These are phyloP conservation scores for Fomes fomentarius DNA, from an alignment of 1,284 basidiomycete genomes.

Conservation along the genomic window DNA sequence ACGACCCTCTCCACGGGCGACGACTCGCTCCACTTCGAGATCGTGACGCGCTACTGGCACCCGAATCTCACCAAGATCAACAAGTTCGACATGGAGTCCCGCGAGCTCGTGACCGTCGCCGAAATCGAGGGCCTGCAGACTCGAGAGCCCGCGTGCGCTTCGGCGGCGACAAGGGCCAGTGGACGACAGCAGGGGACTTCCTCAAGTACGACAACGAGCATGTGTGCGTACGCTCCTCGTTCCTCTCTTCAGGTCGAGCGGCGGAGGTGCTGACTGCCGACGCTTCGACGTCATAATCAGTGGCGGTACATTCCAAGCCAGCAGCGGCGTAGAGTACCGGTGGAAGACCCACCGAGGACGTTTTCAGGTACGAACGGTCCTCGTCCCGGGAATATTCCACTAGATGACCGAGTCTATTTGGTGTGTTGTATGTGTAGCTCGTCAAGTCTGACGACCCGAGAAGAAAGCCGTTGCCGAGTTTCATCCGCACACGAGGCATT, in stretches of 20 bases:
- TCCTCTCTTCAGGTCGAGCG: background rate
- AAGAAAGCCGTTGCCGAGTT: conserved; percentile 48
- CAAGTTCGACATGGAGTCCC: conserved; percentile 49
- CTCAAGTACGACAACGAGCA: conserved; percentile 40
- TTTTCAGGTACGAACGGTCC: conserved; percentile 43
- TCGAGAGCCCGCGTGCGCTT: conserved; percentile 46
- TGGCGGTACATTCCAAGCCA: conserved; percentile 46
- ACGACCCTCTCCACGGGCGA: conserved; percentile 48
- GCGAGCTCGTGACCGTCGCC: conserved; percentile 45
- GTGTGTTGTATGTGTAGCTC: conserved; percentile 44
- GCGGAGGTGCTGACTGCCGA: background rate
- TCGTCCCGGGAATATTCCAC: background rate
- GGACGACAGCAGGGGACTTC: conserved; percentile 46
- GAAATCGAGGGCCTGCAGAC: conserved; percentile 48
- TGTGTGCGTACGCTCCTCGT: conserved; percentile 40
- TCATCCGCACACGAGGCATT: conserved; percentile 49
- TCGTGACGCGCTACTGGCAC: conserved; percentile 61
- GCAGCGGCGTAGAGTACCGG: conserved; percentile 42
- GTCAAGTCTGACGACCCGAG: conserved; percentile 46
- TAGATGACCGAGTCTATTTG: background rate
- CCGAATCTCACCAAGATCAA: conserved; percentile 55
- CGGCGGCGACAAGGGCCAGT: conserved; percentile 43
- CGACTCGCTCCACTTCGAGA: conserved; percentile 53
- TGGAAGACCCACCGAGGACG: conserved; percentile 53
- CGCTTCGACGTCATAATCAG: conserved; percentile 32